Conservation (phyloP, 345 rosid genomes). For the Hevea brasiliensis region DNA sequence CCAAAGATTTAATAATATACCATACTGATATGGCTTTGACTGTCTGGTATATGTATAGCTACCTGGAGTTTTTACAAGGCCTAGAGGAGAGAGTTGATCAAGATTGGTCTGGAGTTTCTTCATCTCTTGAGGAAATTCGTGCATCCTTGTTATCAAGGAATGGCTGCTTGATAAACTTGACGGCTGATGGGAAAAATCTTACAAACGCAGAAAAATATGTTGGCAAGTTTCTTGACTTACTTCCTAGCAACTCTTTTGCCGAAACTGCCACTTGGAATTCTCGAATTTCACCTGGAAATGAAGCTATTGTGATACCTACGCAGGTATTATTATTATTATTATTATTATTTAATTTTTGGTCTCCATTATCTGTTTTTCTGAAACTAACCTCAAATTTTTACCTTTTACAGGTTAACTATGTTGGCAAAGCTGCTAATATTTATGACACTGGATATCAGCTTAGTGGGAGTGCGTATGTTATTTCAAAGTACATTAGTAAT, state of each 20-base stretch:
- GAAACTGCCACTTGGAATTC: slow-evolving; percentile 56
- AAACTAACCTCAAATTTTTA: slow-evolving; percentile 7
- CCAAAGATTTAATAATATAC: neutral
- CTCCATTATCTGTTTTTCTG: neutral
- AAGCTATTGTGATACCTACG: slow-evolving; percentile 91
- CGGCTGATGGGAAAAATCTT: slow-evolving; percentile 80
- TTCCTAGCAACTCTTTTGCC: slow-evolving; percentile 58
- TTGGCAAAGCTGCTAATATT: slow-evolving; percentile 89
- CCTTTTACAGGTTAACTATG: slow-evolving; percentile 78
- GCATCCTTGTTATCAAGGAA: slow-evolving; percentile 67
- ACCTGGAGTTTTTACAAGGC: slow-evolving; percentile 73
- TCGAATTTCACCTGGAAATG: slow-evolving; percentile 61
- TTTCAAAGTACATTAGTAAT: slow-evolving; percentile 80
- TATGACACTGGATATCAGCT: slow-evolving; percentile 77
- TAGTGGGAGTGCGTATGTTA: slow-evolving; percentile 86
- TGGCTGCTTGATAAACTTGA: slow-evolving; percentile 82
- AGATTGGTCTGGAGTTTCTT: slow-evolving; percentile 86
- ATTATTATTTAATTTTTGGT: too few species aligned
- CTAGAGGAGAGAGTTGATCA: slow-evolving; percentile 82
- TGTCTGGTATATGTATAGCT: slow-evolving; percentile 45
- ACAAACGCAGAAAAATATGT: slow-evolving; percentile 53
- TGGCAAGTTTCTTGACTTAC: slow-evolving; percentile 81
- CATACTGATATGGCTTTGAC: slow-evolving; percentile 16
- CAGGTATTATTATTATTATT: slow-evolving; percentile 50
- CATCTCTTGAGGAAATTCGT: slow-evolving; percentile 88